These are phyloP conservation scores for Theobroma cacao DNA, from an alignment of 345 rosid genomes.

Conservation along the genomic window DNA sequence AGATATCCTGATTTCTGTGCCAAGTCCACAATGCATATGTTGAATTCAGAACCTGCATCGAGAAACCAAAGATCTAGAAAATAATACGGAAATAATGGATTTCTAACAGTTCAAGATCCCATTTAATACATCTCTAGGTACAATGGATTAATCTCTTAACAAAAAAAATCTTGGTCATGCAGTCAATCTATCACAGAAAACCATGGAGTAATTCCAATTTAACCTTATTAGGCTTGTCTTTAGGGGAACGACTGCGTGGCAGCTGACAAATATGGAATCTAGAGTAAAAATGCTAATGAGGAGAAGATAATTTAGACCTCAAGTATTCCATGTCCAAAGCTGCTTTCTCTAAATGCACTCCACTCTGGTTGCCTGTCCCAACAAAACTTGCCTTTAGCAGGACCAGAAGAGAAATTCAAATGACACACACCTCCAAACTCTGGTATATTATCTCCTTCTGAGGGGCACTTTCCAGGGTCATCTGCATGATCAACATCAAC, in stretches of 20 bases:
- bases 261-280: neutral
- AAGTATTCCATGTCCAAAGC: slow-evolving; percentile 88
- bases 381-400: slow-evolving; percentile 79
- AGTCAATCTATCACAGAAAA: neutral
- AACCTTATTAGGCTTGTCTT: neutral
- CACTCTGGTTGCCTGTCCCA: slow-evolving; percentile 82
- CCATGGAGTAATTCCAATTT: neutral
- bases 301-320: slow-evolving; percentile 45
- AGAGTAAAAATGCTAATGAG: neutral
- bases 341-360: slow-evolving; percentile 90
- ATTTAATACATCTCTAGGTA: neutral
- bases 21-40: slow-evolving; percentile 86
- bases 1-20: slow-evolving; percentile 80
- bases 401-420: slow-evolving; percentile 63
- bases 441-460: slow-evolving; percentile 52
- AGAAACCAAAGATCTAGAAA: neutral
- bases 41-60: slow-evolving; percentile 61
- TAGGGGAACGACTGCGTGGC: neutral
- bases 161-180: neutral
- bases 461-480: slow-evolving; percentile 76
- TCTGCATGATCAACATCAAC: slow-evolving; percentile 71
- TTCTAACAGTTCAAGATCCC: neutral
- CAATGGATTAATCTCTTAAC: no score
- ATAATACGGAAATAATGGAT: neutral
- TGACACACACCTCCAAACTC: slow-evolving; percentile 74